These are phyloP conservation scores for Corniculantispora saksenae DNA, from an alignment of 2,329 filamentous ascomycete genomes.

Conservation along the genomic window DNA sequence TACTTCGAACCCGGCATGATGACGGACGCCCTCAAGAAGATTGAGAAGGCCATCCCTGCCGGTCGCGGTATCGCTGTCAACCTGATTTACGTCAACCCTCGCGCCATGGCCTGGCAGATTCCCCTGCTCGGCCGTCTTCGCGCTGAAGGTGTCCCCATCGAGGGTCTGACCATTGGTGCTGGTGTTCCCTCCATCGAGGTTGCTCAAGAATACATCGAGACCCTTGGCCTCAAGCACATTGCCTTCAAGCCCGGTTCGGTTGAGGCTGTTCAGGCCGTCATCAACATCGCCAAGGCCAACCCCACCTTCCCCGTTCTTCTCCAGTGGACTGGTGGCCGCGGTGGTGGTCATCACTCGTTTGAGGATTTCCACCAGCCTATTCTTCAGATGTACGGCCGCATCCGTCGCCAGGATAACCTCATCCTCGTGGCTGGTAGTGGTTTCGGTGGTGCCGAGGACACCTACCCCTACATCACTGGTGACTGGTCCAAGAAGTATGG, in stretches of 20 bases:
- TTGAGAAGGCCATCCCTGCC: constrained; percentile 79
- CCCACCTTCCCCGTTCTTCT: constrained; percentile 89
- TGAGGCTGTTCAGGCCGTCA: constrained; percentile 83
- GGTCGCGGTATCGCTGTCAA: constrained; percentile 89
- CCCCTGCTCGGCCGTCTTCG: constrained; percentile 78
- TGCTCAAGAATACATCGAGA: constrained; percentile 90
- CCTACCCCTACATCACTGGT: constrained; percentile 89
- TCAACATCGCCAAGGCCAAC: constrained; percentile 94
- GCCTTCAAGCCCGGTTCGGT: constrained; percentile 90
- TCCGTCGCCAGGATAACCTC: constrained; percentile 82
- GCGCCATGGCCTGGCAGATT: constrained; percentile 91
- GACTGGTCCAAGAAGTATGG: constrained; percentile 84
- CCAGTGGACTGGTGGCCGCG: constrained; percentile 93
- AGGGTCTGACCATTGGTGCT: constrained; percentile 88
- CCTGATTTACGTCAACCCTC: constrained; percentile 86
- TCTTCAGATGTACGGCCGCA: constrained; percentile 85
- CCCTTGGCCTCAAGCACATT: constrained; percentile 89
- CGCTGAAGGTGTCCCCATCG: constrained; percentile 84
- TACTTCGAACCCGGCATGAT: constrained; percentile 83
- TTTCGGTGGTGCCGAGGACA: constrained; percentile 86
- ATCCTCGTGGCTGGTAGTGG: constrained; percentile 88
- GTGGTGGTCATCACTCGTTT: constrained; percentile 90
- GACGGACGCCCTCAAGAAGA: constrained; percentile 80
- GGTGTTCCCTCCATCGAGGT: constrained; percentile 93
- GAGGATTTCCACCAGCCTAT: constrained; percentile 95